Base-by-base conservation (phyloP, 495 filamentous ascomycete species). In the Apiosordaria backusii region DNA sequence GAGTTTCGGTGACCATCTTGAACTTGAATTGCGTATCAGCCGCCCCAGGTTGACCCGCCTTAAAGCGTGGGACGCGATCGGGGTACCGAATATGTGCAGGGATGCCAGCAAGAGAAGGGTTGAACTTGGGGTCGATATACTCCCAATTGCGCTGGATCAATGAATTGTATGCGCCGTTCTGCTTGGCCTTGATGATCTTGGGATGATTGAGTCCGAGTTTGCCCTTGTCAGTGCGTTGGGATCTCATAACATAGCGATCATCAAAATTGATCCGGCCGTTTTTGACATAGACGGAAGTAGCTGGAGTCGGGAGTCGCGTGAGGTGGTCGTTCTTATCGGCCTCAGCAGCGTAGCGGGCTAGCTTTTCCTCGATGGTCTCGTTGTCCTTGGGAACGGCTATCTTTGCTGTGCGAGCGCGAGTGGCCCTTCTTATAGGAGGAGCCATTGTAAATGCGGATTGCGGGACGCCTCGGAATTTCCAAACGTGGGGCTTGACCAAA, bases 41-140 rank as follows among this genome's bases (percentile, higher is more conserved):
- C 10, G 35, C 35, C 10, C 35, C 35, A 45, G 35, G 35, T 15
- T 45, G 35, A 7, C 35, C 35, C 3, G 35, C 5, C 35, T 45
- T 45, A 15, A 45, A 45, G 9, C 16, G 35, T 10, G 35, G 35
- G 6, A 45, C 9, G 2, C 35, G 35, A 15, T 45, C 35, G 6
- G 35, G 35, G 35, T 45, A 27, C 1, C 55, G 18, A 19, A 23
- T n/a, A 7, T 64, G 25, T 9, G 4, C n/a, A 23, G 63, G 19
- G 0, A 55, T 45, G 6, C 79, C 79, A 25, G 79, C 80, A 0
- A 73, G 54, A 4, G 74, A 72, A 4, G 76, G 29, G 61, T 64
- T 61, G 16, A 63, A 35, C 5, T 61, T 22, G 13, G 61, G 62
- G 0, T 60, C 50, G 25, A 77, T 64, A 4, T 65, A 59, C 25